Evolutionary conservation across 352 stramenopile genomes (phyloP), one percentile per base, ranked within the genome.

Genomic region (Phytophthora sp.): DNA sequence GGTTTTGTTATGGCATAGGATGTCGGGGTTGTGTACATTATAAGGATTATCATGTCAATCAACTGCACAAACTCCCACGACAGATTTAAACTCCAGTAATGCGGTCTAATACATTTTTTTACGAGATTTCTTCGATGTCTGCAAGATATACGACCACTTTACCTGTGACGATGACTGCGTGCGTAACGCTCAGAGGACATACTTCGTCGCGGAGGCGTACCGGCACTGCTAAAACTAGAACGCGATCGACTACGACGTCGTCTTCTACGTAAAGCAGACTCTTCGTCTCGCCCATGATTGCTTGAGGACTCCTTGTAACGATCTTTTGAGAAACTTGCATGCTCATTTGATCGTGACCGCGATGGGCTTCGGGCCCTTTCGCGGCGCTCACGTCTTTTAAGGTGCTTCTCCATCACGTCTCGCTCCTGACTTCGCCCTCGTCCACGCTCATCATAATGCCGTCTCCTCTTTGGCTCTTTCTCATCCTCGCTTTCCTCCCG

Each of bases 261-360:
- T 1, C 23, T 15, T 18, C 32, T 37, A 17, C n/a, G 39, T 17
- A n/a, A 37, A 5, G 17, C 35, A 12, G 37, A 42, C 13, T 12
- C 3, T 31, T 17, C 15, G 18, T 10, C 27, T 23, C 26, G 21
- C 21, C 18, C 17, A 21, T 27, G 38, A 4, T 49, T 26, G 30
- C 30, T 31, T 2, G 41, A 23, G 5, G 27, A 1, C 6, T 27
- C 44, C 8, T 13, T 54, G 28, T 30, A 8, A 15, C 21, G 20
- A 4, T 20, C 24, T n/a, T 15, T 32, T 2, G 28, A 23, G 39
- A n/a, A 10, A 10, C 31, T 31, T 43, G 42, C n/a, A 5, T 15
- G 54, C 18, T 41, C 55, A 23, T 37, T 56, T 11, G 45, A 57
- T 20, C 10, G 32, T 26, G 54, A 63, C 15, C 44, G 56, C 20